These are phyloP conservation scores for Gynandropsis gynandra DNA, from an alignment of 345 rosid species.

Conservation along the genomic window DNA sequence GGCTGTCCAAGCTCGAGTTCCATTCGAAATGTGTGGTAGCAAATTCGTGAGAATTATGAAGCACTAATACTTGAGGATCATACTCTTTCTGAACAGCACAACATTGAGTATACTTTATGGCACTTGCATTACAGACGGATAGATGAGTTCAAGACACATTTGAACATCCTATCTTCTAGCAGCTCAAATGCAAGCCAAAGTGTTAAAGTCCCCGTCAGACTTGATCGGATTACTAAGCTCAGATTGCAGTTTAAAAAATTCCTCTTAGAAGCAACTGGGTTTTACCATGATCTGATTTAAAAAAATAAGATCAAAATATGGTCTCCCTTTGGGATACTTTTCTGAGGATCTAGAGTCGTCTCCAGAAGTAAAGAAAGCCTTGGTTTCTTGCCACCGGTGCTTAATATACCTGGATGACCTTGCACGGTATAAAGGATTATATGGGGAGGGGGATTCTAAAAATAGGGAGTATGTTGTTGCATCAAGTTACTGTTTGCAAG, in stretches of 20 bases:
- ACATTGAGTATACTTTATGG: conserved; percentile 75
- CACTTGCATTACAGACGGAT: conserved; percentile 82
- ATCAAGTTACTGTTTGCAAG: too few relatives aligned
- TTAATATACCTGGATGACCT: conserved; percentile 96
- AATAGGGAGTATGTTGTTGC: conserved; percentile 70
- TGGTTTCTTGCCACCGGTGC: conserved; percentile 97
- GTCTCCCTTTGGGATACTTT: conserved; percentile 79
- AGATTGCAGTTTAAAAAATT: too few relatives aligned
- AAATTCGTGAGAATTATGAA: too few relatives aligned
- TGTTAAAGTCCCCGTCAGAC: too few relatives aligned
- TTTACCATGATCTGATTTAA: conserved; percentile 77
- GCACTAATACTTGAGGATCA: conserved; percentile 87
- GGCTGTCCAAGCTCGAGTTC: conserved; percentile 76
- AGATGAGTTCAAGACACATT: conserved; percentile 68
- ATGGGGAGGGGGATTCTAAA: conserved; percentile 82
- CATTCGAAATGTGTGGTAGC: conserved; percentile 79
- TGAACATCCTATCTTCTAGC: conserved; percentile 45
- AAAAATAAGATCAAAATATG: conserved; percentile 80
- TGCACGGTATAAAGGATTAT: conserved; percentile 85
- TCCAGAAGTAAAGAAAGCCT: too few relatives aligned
- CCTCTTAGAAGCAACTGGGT: too few relatives aligned
- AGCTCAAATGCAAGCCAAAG: too few relatives aligned
- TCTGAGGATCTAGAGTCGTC: conserved; percentile 74
- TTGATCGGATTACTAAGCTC: too few relatives aligned
- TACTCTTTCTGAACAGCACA: conserved; percentile 80